Evolutionary conservation across 352 stramenopile species (phyloP), one percentile per base, ranked within the genome.

Genomic region (Globisporangium parvum): DNA sequence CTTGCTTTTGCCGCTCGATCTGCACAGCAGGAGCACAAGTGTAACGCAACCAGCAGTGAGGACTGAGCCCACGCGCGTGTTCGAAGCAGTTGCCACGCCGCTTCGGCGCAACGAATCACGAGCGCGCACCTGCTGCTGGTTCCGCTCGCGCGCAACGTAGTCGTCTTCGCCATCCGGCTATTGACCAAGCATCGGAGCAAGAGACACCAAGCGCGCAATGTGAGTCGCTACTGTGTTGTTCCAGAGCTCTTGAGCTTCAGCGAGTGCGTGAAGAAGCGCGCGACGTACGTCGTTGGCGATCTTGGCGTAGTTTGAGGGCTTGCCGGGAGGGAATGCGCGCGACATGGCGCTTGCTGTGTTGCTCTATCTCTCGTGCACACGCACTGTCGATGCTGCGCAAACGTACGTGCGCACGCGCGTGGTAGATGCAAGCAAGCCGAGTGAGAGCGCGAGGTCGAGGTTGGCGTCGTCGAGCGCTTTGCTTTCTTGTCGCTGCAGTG

Each of bases 1-100:
- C 83, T 55, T 93, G 83, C 65, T 91, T 91, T 54, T 90, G 71
- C 24, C 80, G 80, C 59, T 93, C 83, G 20, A 80, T 18, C 67
- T 80, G 48, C 6, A 42, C 4, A 51, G 44, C 21, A 37, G 31
- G 1, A 12, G 31, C 11, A 12, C 17, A 37, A 15, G 9, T 28
- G 20, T 17, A 3, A 14, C 24, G n/a, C n/a, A n/a, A n/a, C n/a
- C n/a, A 28, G 0, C 14, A 20, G 15, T 26, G 17, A 39, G 1
- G 15, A 33, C 26, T 9, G 4, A 26, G 17, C 39, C 15, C 35
- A 51, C n/a, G 21, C 14, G 21, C 26, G 28, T 33, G 23, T 8
- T 0, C 33, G 11, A 37, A 37, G 31, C 31, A 37, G 31, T 12
- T 6, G 31, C 11, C 9, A 37, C 9, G 9, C 31, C 6, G 6